These are phyloP conservation scores for Penicillium sp. DNA, from an alignment of 2,329 filamentous ascomycete genomes.

Conservation along the genomic window DNA sequence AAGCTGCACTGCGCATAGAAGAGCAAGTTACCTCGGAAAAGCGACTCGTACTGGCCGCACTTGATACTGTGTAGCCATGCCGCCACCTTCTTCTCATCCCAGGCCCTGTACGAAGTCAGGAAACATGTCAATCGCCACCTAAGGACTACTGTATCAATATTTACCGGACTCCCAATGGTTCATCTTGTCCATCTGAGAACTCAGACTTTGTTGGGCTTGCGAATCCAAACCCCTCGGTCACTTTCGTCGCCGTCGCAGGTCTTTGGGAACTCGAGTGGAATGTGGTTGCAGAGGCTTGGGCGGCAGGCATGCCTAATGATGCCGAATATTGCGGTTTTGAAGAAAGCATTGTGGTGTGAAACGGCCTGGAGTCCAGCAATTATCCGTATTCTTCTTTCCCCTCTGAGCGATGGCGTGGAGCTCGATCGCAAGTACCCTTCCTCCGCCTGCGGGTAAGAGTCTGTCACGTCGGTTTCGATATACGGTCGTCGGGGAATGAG, in stretches of 20 bases:
- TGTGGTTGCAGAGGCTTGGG: slow-evolving; percentile 39
- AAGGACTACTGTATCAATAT: slow-evolving; percentile 15
- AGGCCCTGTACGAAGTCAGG: slow-evolving; percentile 55
- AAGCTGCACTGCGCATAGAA: neutral
- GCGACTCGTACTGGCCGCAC: slow-evolving; percentile 88
- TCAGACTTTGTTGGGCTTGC: slow-evolving; percentile 89
- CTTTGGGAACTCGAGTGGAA: slow-evolving; percentile 37
- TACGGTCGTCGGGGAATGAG: slow-evolving; percentile 8
- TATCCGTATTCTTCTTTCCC: neutral
- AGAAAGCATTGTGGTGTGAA: slow-evolving; percentile 41
- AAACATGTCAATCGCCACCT: neutral
- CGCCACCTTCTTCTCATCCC: slow-evolving; percentile 89
- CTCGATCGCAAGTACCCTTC: slow-evolving; percentile 10
- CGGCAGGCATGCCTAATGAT: slow-evolving; percentile 35
- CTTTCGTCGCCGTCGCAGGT: slow-evolving; percentile 31
- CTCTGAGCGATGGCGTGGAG: slow-evolving; percentile 3
- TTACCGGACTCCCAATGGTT: slow-evolving; percentile 74
- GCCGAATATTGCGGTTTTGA: slow-evolving; percentile 46
- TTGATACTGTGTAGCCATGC: slow-evolving; percentile 91
- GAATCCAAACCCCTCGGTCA: slow-evolving; percentile 54
- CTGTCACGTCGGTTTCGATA: slow-evolving; percentile 11
- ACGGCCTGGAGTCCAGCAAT: neutral
- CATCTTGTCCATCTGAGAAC: slow-evolving; percentile 78
- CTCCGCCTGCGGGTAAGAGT: slow-evolving; percentile 14
- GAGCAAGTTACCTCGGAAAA: slow-evolving; percentile 68